A percentile compares a stretch with the other conserved stretches of the same genome.
Conservation (phyloP, 2,329 filamentous ascomycete species). For the Colletotrichum abscissum region DNA sequence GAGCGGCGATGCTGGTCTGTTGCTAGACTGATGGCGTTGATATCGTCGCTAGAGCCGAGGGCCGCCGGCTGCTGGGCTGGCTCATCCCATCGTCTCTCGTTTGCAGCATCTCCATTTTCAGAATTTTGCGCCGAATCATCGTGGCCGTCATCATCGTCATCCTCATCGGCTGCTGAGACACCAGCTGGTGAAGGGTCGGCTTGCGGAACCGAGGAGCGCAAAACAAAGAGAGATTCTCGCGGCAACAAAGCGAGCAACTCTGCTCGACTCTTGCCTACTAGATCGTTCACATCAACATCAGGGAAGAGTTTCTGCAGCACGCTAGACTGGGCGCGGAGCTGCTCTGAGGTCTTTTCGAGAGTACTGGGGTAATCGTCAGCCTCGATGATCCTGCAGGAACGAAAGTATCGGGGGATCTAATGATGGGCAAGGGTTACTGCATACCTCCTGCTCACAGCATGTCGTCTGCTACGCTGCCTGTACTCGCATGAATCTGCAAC, state of each 20-base stretch:
- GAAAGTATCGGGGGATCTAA: too few species aligned
- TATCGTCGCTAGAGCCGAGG: constrained; percentile 44
- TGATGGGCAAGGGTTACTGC: background rate
- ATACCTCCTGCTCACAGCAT: constrained; percentile 45
- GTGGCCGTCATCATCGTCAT: constrained; percentile 11
- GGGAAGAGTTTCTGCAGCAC: constrained; percentile 41
- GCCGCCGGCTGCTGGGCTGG: constrained; percentile 38
- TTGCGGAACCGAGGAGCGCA: background rate
- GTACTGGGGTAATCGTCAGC: constrained; percentile 35
- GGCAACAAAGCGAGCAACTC: constrained; percentile 38
- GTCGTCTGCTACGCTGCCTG: constrained; percentile 43
- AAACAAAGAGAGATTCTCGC: constrained; percentile 1
- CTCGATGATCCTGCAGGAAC: background rate
- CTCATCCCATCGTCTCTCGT: constrained; percentile 45
- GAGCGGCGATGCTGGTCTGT: constrained; percentile 66
- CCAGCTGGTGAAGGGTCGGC: constrained; percentile 6
- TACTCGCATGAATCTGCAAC: constrained; percentile 42
- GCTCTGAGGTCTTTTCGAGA: constrained; percentile 41
- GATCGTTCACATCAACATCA: constrained; percentile 26
- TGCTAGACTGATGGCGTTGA: constrained; percentile 56
- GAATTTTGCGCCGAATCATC: constrained; percentile 41
- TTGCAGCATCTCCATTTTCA: constrained; percentile 41
- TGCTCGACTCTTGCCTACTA: constrained; percentile 37
- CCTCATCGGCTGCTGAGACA: background rate
- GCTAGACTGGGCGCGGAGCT: constrained; percentile 38